phyloP scores from a whole-genome alignment of 495 filamentous ascomycete genomes.

The Glarea lozoyensis region DNA sequence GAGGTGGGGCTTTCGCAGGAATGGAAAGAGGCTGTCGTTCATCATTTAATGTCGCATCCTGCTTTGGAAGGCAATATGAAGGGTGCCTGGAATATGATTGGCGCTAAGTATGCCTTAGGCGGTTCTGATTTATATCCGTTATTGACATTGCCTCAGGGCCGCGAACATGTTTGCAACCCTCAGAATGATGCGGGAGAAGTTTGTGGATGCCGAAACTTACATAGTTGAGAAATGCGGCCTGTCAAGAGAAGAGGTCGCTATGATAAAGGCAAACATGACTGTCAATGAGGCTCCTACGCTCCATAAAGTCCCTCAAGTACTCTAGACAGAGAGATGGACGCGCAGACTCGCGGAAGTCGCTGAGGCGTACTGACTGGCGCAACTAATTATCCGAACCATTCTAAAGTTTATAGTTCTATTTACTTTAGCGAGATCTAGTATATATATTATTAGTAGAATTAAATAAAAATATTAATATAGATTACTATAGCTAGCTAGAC shows the following conservation, averaged over 20 bases:
- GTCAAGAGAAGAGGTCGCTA: constrained; percentile 37
- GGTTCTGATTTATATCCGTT: constrained; percentile 2
- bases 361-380: too few species aligned
- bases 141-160: constrained; percentile 25
- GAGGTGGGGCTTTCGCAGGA: constrained; percentile 39
- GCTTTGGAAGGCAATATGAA: constrained; percentile 27
- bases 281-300: constrained; percentile 20
- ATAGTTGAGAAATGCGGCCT: constrained; percentile 42
- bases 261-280: constrained; percentile 38
- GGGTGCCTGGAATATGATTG: constrained; percentile 41
- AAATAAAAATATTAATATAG: too few species aligned
- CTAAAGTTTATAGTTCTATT: too few species aligned
- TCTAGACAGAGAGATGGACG: too few species aligned
- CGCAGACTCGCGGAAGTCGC: too few species aligned
- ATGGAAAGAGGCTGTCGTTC: constrained; percentile 32
- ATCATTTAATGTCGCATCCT: constrained; percentile 31
- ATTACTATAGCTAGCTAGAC: too few species aligned
- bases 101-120: constrained; percentile 32
- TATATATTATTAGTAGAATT: too few species aligned
- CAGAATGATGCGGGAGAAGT: constrained; percentile 37
- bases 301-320: neutral
- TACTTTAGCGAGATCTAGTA: too few species aligned
- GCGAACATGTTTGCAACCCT: constrained; percentile 47
- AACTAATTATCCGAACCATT: too few species aligned
- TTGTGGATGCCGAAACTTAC: constrained; percentile 49